These are phyloP conservation scores for Kregervanrija delftensis DNA, from an alignment of 805 yeast species.

Conservation along the genomic window DNA sequence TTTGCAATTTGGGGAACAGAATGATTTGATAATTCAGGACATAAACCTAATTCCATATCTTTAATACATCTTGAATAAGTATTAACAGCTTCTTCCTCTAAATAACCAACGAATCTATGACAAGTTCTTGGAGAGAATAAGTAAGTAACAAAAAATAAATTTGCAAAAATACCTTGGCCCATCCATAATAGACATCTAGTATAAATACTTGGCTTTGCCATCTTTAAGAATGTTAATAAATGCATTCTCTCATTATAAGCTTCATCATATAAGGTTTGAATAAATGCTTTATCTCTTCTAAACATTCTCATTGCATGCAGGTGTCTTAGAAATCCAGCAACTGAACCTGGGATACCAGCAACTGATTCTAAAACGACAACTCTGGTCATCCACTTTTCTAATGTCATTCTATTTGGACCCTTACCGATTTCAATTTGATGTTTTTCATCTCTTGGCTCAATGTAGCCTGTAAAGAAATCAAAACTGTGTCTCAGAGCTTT, in stretches of 20 bases:
- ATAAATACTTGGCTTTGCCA: slow-evolving; percentile 56
- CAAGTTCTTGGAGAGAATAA: slow-evolving; percentile 55
- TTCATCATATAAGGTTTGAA: slow-evolving; percentile 66
- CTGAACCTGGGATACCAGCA: slow-evolving; percentile 80
- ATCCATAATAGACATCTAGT: slow-evolving; percentile 46
- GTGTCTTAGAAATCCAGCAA: slow-evolving; percentile 67
- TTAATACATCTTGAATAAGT: slow-evolving; percentile 58
- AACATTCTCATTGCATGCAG: slow-evolving; percentile 55
- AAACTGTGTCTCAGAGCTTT: slow-evolving; percentile 41
- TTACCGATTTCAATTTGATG: slow-evolving; percentile 20
- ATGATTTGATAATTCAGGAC: slow-evolving; percentile 40
- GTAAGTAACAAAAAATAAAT: slow-evolving; percentile 55
- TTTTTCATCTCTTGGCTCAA: slow-evolving; percentile 39
- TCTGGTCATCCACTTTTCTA: slow-evolving; percentile 56
- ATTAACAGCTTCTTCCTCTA: slow-evolving; percentile 70
- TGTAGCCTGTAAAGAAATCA: slow-evolving; percentile 60
- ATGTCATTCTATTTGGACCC: slow-evolving; percentile 45
- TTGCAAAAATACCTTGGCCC: slow-evolving; percentile 69
- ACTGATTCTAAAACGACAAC: slow-evolving; percentile 60
- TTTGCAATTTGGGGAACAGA: slow-evolving; percentile 54
- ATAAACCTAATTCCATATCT: slow-evolving; percentile 41
- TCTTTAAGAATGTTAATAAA: slow-evolving; percentile 56
- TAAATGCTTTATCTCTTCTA: slow-evolving; percentile 66
- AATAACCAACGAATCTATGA: slow-evolving; percentile 70
- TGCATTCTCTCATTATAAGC: slow-evolving; percentile 80